These are phyloP conservation scores for Zygosaccharomyces pseudobailii DNA, from an alignment of 1,139 yeast species.

Conservation along the genomic window DNA sequence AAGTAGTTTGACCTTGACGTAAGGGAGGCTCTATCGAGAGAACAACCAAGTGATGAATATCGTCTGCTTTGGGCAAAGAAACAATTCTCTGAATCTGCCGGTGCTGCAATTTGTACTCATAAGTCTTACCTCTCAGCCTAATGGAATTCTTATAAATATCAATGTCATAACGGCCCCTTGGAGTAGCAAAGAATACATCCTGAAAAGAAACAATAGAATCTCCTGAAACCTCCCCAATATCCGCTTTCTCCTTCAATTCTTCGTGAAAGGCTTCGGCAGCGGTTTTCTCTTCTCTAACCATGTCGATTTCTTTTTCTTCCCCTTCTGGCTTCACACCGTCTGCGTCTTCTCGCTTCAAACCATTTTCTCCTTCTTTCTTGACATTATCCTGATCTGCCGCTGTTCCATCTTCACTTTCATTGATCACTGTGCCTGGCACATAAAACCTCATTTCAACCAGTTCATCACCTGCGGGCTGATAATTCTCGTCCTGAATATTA, in stretches of 20 bases:
- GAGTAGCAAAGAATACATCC: conserved; percentile 89
- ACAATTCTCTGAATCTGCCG: conserved; percentile 86
- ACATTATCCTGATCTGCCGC: conserved; percentile 37
- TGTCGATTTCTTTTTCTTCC: conserved; percentile 39
- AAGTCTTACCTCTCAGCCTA: conserved; percentile 94
- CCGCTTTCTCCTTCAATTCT: conserved; percentile 89
- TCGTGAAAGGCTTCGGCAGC: conserved; percentile 88
- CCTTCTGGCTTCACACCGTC: conserved; percentile 35
- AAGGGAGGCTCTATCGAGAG: conserved; percentile 93
- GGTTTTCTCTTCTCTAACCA: conserved; percentile 51
- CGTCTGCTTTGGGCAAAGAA: conserved; percentile 91
- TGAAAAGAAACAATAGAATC: conserved; percentile 95
- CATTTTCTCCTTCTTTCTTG: conserved; percentile 47
- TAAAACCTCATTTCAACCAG: conserved; percentile 90
- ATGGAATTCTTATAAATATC: conserved; percentile 87
- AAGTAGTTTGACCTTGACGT: conserved; percentile 93
- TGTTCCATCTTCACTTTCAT: conserved; percentile 24
- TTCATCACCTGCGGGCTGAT: conserved; percentile 83
- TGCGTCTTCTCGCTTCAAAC: conserved; percentile 39
- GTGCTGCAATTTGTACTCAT: conserved; percentile 93
- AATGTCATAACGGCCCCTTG: conserved; percentile 97
- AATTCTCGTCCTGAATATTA: conserved; percentile 54
- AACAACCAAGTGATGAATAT: conserved; percentile 78
- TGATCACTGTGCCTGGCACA: conserved; percentile 72
- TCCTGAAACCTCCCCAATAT: conserved; percentile 91